Conservation (phyloP, 2,329 filamentous ascomycete genomes). For the Corinectria fuckeliana region DNA sequence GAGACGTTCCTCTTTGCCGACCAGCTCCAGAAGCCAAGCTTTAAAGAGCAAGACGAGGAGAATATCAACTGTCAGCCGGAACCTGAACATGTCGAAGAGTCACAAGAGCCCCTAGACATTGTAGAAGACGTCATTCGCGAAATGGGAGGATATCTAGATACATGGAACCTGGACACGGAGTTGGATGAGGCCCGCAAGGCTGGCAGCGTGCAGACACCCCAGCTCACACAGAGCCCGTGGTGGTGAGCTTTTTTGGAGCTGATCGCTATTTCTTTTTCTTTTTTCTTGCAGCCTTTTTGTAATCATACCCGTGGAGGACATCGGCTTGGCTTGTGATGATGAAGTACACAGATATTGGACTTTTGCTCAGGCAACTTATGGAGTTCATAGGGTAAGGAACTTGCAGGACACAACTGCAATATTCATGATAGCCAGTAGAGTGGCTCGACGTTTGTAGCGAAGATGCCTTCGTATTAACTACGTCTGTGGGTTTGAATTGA, state of each 20-base stretch:
- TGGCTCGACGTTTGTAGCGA: slow-evolving; percentile 20
- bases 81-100: slow-evolving; percentile 21
- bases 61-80: slow-evolving; percentile 9
- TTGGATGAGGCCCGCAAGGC: slow-evolving; percentile 40
- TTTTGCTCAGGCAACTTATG: not conserved
- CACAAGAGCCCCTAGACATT: slow-evolving; percentile 44
- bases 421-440: slow-evolving; percentile 12
- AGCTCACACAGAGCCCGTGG: slow-evolving; percentile 37
- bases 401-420: slow-evolving; percentile 19
- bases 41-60: slow-evolving; percentile 15
- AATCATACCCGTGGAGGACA: slow-evolving; percentile 9
- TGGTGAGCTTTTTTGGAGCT: slow-evolving; percentile 17
- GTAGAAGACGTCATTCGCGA: slow-evolving; percentile 47
- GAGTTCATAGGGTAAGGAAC: not conserved
- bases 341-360: slow-evolving; percentile 1
- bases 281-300: slow-evolving; percentile 1
- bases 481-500: slow-evolving; percentile 13
- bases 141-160: slow-evolving; percentile 44
- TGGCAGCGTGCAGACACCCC: slow-evolving; percentile 11
- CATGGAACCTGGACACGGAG: slow-evolving; percentile 46
- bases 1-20: slow-evolving; percentile 36
- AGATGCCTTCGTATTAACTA: slow-evolving; percentile 29
- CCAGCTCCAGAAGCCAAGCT: slow-evolving; percentile 16
- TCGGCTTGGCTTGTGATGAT: slow-evolving; percentile 9
- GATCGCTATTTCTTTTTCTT: not conserved